Evolutionary conservation across 2,329 filamentous ascomycete species (phyloP).

Genomic region (Coniochaeta prunicola): DNA sequence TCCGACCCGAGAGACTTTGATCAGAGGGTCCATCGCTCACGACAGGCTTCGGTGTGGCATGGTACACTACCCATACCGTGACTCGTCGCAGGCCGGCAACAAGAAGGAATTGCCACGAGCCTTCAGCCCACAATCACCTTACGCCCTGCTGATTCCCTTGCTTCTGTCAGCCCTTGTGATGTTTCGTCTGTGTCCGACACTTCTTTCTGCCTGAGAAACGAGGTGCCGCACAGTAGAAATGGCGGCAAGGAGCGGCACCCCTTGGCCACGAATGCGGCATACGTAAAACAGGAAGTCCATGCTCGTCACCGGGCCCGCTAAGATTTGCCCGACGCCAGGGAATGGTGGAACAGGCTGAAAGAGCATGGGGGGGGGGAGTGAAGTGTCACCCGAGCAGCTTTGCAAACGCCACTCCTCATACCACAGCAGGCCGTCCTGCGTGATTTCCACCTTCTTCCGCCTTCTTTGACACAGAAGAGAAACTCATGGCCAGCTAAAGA

Average conservation of each 20-base stretch:
- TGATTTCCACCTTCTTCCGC: not conserved
- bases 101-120: not conserved
- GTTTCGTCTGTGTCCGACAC: not conserved
- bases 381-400: not conserved
- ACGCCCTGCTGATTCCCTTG: not conserved
- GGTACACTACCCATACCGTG: not conserved
- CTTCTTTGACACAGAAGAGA: not conserved
- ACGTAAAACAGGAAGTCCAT: slow-evolving; percentile 7
- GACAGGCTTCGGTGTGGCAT: not conserved
- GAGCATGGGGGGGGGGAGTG: slow-evolving; percentile 2
- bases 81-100: not conserved
- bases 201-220: not conserved
- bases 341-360: slow-evolving; percentile 2
- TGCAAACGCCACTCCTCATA: not conserved
- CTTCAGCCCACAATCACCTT: not conserved
- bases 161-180: not conserved
- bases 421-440: not conserved
- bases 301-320: slow-evolving; percentile 12
- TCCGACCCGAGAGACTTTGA: not conserved
- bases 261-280: not conserved
- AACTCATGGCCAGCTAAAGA: slow-evolving; percentile 1
- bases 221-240: not conserved
- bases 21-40: not conserved
- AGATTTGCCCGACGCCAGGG: slow-evolving; percentile 10
- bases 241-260: not conserved